Evolutionary conservation across 257 asterid genomes (phyloP), one percentile per base, ranked within the genome.

Genomic region (Cordia subcordata): DNA sequence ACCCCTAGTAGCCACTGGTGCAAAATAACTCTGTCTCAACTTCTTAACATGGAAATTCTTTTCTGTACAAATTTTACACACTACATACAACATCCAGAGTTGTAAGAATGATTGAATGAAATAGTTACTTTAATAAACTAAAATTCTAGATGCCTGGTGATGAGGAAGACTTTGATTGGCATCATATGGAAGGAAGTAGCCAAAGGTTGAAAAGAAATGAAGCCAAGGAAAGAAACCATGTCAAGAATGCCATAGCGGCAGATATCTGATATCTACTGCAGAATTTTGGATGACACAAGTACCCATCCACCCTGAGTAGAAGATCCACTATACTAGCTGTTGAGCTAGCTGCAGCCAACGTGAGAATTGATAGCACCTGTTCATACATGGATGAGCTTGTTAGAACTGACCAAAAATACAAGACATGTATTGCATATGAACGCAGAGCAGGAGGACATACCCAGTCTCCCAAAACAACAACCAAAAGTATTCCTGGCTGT

Each of bases 331-430:
- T 79, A 47, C 86, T 72, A 44, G 85, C 85, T 19, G 81, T 78
- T 40, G 95, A 83, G 75, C 90, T 81, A 14, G 90, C 88, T 72
- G 93, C 95, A 13, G 85, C 90, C 51, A 81, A 67, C 17, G 84
- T 78, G 53, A 88, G 80, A 56, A 83, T 55, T 49, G 85, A 72
- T 62, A 88, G 61, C 10, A 85, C 81, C 93, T 88, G 77, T 57
- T 15, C 16, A 61, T 18, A 55, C 39, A 58, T 53, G 16, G 70
- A 52, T 22, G 56, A 49, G 46, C 47, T 52, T 51, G 69, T 80
- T 14, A 49, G 19, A 18, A 61, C 56, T 42, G 27, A 4, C 12
- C 14, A 19, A 1, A n/a, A 17, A n/a, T 22, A 66, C 22, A 33
- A 58, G 18, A 10, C 14, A 3, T 5, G 0, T 8, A 17, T 45